phyloP scores from a whole-genome alignment of 306 rosid species.

The Arachis hypogaea region DNA sequence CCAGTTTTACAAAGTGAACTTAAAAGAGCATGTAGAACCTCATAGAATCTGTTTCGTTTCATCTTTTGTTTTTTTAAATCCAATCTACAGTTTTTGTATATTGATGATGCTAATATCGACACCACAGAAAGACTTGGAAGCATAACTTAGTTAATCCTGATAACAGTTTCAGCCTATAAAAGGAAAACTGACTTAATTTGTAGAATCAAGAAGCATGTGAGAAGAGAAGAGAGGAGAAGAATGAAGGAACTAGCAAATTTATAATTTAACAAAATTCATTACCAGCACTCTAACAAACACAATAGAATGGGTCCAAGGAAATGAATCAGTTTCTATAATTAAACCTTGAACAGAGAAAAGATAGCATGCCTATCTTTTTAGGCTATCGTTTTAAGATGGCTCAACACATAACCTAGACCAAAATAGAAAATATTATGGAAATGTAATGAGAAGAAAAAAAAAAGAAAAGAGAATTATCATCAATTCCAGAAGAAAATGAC shows the following conservation, averaged over 20 bases:
- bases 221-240: too few relatives aligned
- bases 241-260: neutral
- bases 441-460: conserved; percentile 1
- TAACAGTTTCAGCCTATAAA: neutral
- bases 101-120: neutral
- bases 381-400: conserved; percentile 14
- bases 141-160: neutral
- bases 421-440: neutral
- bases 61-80: too few relatives aligned
- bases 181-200: conserved; percentile 3
- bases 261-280: neutral
- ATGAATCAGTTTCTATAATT: conserved; percentile 12
- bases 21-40: neutral
- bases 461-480: neutral
- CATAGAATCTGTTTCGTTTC: neutral
- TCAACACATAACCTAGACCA: neutral
- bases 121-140: neutral
- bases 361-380: conserved; percentile 8
- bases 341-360: conserved; percentile 3
- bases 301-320: conserved; percentile 13
- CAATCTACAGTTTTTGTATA: neutral
- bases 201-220: neutral
- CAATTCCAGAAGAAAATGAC: conserved; percentile 3
- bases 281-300: neutral
- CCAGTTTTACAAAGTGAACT: conserved; percentile 1